Evolutionary conservation across 2,329 filamentous ascomycete genomes (phyloP).

Genomic region (Cladorrhinum sp.): DNA sequence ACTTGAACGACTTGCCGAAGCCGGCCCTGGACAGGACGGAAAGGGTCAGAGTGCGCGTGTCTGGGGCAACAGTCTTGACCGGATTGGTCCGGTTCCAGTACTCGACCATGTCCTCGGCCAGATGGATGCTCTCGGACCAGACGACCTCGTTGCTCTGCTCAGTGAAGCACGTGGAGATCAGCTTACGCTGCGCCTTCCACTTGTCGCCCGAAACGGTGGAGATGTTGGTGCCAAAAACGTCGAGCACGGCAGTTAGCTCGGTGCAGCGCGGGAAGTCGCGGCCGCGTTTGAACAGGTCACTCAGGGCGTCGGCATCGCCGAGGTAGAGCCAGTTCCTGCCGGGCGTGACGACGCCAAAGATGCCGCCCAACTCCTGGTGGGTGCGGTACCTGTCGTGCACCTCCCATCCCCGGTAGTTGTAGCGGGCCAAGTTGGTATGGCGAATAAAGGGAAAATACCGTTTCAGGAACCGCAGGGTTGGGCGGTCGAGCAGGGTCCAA

Average conservation of each 20-base stretch:
- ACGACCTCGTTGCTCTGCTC: slow-evolving; percentile 31
- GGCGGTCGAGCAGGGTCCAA: slow-evolving; percentile 31
- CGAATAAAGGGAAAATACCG: slow-evolving; percentile 25
- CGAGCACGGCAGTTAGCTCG: slow-evolving; percentile 18
- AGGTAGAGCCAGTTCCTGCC: slow-evolving; percentile 21
- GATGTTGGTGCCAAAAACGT: slow-evolving; percentile 25
- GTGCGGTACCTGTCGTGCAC: slow-evolving; percentile 26
- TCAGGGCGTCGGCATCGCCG: slow-evolving; percentile 18
- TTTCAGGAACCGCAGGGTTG: slow-evolving; percentile 24
- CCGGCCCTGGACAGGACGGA: slow-evolving; percentile 31
- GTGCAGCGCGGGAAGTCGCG: slow-evolving; percentile 18
- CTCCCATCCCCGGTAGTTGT: slow-evolving; percentile 33
- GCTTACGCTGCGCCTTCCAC: slow-evolving; percentile 28
- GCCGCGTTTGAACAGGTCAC: slow-evolving; percentile 8
- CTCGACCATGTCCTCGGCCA: slow-evolving; percentile 29
- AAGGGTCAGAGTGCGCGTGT: slow-evolving; percentile 30
- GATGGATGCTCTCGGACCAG: slow-evolving; percentile 28
- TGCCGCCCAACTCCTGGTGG: slow-evolving; percentile 23
- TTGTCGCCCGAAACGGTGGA: slow-evolving; percentile 17
- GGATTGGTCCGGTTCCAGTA: slow-evolving; percentile 29
- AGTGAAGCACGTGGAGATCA: slow-evolving; percentile 30
- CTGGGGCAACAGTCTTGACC: slow-evolving; percentile 25
- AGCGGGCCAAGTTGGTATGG: slow-evolving; percentile 32
- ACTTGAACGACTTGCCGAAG: slow-evolving; percentile 33
- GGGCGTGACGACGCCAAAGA: slow-evolving; percentile 18